Base-by-base conservation (phyloP, 768 basidiomycete species). In the Mrakia gelida region DNA sequence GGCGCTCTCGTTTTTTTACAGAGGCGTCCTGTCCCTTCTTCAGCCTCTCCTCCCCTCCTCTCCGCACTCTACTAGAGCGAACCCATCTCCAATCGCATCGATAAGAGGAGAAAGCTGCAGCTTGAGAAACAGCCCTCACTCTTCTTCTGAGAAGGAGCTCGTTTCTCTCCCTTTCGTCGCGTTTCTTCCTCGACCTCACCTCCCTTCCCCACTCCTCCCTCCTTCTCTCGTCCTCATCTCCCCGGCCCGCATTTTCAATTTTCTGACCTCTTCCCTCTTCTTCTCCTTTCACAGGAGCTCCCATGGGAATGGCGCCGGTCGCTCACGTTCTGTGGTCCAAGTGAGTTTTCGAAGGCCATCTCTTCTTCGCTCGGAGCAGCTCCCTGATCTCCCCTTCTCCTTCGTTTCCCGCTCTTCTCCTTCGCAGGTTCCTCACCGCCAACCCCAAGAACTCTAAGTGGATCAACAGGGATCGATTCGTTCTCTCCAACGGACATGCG, bases 381-480 rank as follows among this genome's bases (percentile, higher is more conserved):
- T 26, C n/a, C 52, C 38, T 62, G 9, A n/a, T 41, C 41, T 61
- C 34, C 7, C 73, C 23, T 28, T 21, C 23, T 11, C 13, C 15
- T n/a, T 45, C 34, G 5, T 56, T 30, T 15, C 15, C 4, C 18
- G 1, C 38, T 34, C 26, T 59, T 23, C 76, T 30, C 8, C 52
- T n/a, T 49, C 79, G 80, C 75, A 93, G 92, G 28, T 93, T 94
- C 88, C 84, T 97, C 86, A 92, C 92, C 80, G 90, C 91, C 82
- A 95, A 94, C 86, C 92, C 94, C 71, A 90, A 90, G 85, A 91
- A 88, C 87, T 90, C 94, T 61, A 91, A 93, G 85, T 96, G 94
- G 95, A 92, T 91, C 86, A 96, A 95, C 86, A 91, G 95, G 79
- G 95, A 97, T 87, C 91, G 95, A 85, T 98, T 96, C 82, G 95